These are phyloP conservation scores for Nymphaea colorata DNA, from an alignment of 164 flowering plant genomes.

Conservation along the genomic window DNA sequence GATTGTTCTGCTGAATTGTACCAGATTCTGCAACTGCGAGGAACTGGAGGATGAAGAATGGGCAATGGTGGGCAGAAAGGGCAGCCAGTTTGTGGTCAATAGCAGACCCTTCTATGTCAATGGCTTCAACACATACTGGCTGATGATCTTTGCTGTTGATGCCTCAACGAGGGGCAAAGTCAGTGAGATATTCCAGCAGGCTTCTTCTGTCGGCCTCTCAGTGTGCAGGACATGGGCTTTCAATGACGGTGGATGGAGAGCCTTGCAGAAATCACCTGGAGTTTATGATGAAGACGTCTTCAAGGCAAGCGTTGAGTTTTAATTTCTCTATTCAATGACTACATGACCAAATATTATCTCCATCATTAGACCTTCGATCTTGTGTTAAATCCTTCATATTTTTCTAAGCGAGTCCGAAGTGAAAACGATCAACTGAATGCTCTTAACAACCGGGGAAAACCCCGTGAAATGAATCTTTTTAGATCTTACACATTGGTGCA, in stretches of 20 bases:
- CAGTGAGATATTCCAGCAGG: constrained; percentile 68
- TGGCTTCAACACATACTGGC: constrained; percentile 95
- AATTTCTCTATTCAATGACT: background rate
- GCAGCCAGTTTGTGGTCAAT: constrained; percentile 58
- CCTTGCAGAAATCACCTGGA: constrained; percentile 83
- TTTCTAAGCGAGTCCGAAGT: too few relatives aligned
- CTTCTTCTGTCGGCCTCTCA: constrained; percentile 66
- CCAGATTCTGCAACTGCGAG: background rate
- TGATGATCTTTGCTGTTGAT: constrained; percentile 88
- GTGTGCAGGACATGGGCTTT: constrained; percentile 98
- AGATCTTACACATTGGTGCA: too few relatives aligned
- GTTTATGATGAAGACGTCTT: constrained; percentile 87
- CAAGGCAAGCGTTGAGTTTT: constrained; percentile 28
- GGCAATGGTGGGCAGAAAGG: constrained; percentile 71
- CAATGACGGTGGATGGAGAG: constrained; percentile 90
- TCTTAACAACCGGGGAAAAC: too few relatives aligned
- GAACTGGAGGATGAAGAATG: constrained; percentile 39
- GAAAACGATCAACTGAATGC: too few relatives aligned
- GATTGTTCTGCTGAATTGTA: background rate
- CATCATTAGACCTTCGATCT: background rate
- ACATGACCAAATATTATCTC: background rate
- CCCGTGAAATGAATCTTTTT: too few relatives aligned
- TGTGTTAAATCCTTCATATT: too few relatives aligned
- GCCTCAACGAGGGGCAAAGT: constrained; percentile 71
- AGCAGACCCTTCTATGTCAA: constrained; percentile 65